Base-by-base conservation (phyloP, 352 stramenopile genomes). In the Phytophthora boehmeriae region DNA sequence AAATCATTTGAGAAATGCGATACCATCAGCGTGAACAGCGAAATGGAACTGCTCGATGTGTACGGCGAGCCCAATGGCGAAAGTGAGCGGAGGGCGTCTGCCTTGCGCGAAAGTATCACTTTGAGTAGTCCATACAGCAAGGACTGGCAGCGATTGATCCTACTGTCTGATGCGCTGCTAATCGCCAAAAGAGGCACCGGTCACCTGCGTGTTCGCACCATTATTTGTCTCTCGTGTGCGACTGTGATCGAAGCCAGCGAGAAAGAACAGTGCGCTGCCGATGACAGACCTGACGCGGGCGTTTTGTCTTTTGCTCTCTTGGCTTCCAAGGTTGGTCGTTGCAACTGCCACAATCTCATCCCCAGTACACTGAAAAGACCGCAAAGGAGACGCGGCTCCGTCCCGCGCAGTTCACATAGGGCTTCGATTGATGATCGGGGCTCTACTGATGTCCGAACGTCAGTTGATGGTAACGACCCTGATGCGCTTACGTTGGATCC, bases 141-240 rank as follows among this genome's bases (percentile, higher is more conserved):
- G 20, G 79, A 87, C 35, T 70, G 63, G 16, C 43, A 76, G 38
- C 76, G 67, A 8, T 63, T 92, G 25, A 78, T 92, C 14, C 35
- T 92, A 50, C 64, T 92, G 5, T 92, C 82, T 11, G 80, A 92
- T 19, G 76, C 78, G 50, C 57, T 92, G 10, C 47, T 92, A 42
- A 86, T 92, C 56, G 75, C 76, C 36, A 88, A 84, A 58, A 74
- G 68, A 14, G 53, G 67, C 9, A 78, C 75, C 14, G 70, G 76
- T 10, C 71, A 70, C 39, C 68, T 89, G 23, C 83, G 84, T 50
- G 69, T 89, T 49, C 68, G 71, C n/a, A 75, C 68, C 10, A 73
- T 86, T 52, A 73, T 89, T 57, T 89, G 80, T 50, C 65, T 89
- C 38, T 86, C 77, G 5, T 89, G 80, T 28, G 77, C 75, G 1